Base-by-base conservation (phyloP, 1,284 basidiomycete genomes). In the Neotropicomus parvogracilis region DNA sequence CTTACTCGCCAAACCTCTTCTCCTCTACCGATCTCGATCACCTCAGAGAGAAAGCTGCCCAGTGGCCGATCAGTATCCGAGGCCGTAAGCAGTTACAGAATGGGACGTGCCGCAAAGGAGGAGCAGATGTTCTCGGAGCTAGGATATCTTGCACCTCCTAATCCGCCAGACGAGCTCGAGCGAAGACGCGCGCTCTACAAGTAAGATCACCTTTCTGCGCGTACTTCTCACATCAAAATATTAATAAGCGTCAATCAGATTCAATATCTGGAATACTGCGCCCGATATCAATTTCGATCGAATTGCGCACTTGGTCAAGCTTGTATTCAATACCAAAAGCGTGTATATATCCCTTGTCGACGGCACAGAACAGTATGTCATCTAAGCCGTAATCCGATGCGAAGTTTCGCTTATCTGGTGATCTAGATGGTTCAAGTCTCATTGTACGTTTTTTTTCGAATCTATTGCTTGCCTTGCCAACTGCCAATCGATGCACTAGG, bases 201-300 rank as follows among this genome's bases (percentile, higher is more conserved):
- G 82, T 88, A 59, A 59, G 79, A 60, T 13, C 29, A 11, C 32
- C 31, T 19, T 49, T 49, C 44, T 19, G 29, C 39, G 43, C 35
- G 7, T 28, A 24, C 17, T 39, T 17, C 6, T 31, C 20, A 28
- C 35, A 19, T 7, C 28, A 4, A 20, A 3, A 31, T 20, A 14
- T 40, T 56, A 40, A 56, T 36, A 41, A 40, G 16, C n/a, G 63
- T n/a, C 5, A 9, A 46, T 49, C 55, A 88, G 87, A 55, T 93
- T 89, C 71, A 92, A 92, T 57, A 88, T 95, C 27, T 83, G 91
- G 76, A 82, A 89, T 55, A 92, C 91, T 0, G 81, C 82, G 14
- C 76, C 84, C 14, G 92, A 97, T 63, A 73, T 81, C 55, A 95
- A 95, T 65, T 97, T 97, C 64, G 93, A 97, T 67, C 81, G 94